Base-by-base conservation (phyloP, 2,329 filamentous ascomycete species). In the Fusarium brachygibbosum region DNA sequence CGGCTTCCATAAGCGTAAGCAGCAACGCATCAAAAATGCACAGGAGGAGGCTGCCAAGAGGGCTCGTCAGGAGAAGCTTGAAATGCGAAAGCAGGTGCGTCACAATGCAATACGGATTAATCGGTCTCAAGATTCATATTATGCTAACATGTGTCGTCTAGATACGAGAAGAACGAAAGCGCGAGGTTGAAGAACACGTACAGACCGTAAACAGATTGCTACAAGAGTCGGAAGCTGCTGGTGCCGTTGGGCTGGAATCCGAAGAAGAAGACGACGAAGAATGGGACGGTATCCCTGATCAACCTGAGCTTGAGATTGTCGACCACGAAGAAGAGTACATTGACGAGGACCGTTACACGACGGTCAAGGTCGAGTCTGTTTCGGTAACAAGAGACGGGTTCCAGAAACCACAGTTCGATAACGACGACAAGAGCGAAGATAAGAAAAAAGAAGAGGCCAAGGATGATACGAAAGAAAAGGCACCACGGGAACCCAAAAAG, bases 1-100 rank as follows among this genome's bases (percentile, higher is more conserved):
- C 0, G 96, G 96, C 4, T 99, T 99, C 81, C 94, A 95, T 84
- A 99, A 98, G 85, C 91, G 96, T 79, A 98, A 98, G 80, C 82
- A 92, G 54, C 91, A 93, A 78, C 88, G 96, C 37, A 89, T 90
- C 71, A 97, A 97, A 82, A 85, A 90, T 79, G 95, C 95, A 3
- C 92, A 96, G 76, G 93, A 96, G 71, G 85, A 91, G 72, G 93
- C 93, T 5, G 90, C 88, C 45, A 91, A 93, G 79, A 90, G 87
- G 77, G 93, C 90, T 48, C 89, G 90, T 50, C 88, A 94, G 75
- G 94, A 97, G 78, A 92, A 87, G 76, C 86, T 94, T 59, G 83
- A 87, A 60, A 83, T 91, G 58, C 86, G 95, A 73, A 92, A 90
- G 79, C 90, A 93, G 88, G 95, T 95, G 83, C 16, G 54, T 42